phyloP scores from a whole-genome alignment of 768 basidiomycete species.

The Pleurotus pulmonarius region DNA sequence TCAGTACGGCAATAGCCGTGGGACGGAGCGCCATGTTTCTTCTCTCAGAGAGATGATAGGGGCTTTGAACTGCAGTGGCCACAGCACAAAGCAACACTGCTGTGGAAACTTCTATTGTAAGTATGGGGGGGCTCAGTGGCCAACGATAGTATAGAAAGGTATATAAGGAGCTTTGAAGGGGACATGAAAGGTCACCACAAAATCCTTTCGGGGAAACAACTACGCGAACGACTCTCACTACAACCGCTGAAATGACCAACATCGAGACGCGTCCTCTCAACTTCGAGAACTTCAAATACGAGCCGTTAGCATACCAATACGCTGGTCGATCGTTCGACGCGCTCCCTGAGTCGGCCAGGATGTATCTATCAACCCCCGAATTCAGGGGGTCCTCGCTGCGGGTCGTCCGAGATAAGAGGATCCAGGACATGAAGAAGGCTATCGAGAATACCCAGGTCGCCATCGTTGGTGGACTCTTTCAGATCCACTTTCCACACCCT shows the following conservation, averaged over 20 bases:
- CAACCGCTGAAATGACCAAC: background rate
- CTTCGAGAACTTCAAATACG: conserved; percentile 1
- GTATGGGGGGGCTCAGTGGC: too few relatives aligned
- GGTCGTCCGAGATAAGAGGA: background rate
- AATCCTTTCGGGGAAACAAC: too few relatives aligned
- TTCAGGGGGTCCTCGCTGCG: background rate
- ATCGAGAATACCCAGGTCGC: background rate
- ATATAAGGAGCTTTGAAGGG: too few relatives aligned
- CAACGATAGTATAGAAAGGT: too few relatives aligned
- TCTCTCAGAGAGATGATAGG: background rate
- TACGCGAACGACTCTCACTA: background rate
- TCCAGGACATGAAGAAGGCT: background rate
- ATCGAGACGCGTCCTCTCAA: conserved; percentile 5
- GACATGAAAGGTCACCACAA: too few relatives aligned
- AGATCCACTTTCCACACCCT: conserved; percentile 2
- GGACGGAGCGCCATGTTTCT: background rate
- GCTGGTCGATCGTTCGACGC: background rate
- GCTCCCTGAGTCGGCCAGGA: background rate
- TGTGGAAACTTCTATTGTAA: too few relatives aligned
- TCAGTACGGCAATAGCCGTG: conserved; percentile 1
- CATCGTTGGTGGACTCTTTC: conserved; percentile 2
- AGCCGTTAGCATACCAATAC: background rate
- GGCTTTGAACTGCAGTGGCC: background rate
- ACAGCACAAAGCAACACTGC: too few relatives aligned
- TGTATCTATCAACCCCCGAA: background rate